Conservation (phyloP, 2,329 filamentous ascomycete species). For the Colletotrichum lentis region DNA sequence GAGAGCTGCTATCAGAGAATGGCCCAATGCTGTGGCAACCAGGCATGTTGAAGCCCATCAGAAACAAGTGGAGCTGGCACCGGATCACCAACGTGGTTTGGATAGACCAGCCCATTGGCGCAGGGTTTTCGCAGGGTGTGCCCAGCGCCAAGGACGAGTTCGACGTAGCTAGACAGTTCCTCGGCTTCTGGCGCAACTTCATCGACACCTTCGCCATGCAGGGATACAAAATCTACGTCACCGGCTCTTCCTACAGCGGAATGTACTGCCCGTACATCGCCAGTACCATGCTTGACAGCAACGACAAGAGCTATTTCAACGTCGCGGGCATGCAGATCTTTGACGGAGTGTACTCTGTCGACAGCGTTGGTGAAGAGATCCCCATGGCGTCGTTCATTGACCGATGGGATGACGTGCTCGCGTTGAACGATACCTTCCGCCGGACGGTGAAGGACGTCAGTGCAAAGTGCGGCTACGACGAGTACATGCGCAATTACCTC, state of each 20-base stretch:
- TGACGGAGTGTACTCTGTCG: constrained; percentile 70
- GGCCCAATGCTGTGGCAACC: constrained; percentile 76
- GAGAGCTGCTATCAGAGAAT: constrained; percentile 78
- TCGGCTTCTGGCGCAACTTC: constrained; percentile 83
- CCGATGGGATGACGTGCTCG: constrained; percentile 67
- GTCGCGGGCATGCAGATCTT: constrained; percentile 75
- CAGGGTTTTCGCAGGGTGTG: constrained; percentile 73
- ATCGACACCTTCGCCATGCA: constrained; percentile 74
- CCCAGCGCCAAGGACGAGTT: constrained; percentile 71
- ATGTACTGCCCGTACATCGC: constrained; percentile 76
- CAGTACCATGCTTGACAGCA: constrained; percentile 72
- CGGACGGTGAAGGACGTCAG: constrained; percentile 60
- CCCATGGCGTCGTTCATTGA: constrained; percentile 68
- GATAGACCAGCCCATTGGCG: constrained; percentile 73
- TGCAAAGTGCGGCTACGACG: constrained; percentile 68
- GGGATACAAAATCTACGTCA: constrained; percentile 74
- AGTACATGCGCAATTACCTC: constrained; percentile 68
- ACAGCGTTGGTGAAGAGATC: constrained; percentile 54
- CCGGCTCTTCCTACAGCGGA: constrained; percentile 77
- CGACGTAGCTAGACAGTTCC: constrained; percentile 75
- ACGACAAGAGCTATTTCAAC: constrained; percentile 73
- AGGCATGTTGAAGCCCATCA: constrained; percentile 71
- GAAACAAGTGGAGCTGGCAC: constrained; percentile 77
- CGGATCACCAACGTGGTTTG: constrained; percentile 81
- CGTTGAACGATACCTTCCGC: constrained; percentile 68